Conservation (phyloP, 495 filamentous ascomycete species). For the Xylaria grammica region DNA sequence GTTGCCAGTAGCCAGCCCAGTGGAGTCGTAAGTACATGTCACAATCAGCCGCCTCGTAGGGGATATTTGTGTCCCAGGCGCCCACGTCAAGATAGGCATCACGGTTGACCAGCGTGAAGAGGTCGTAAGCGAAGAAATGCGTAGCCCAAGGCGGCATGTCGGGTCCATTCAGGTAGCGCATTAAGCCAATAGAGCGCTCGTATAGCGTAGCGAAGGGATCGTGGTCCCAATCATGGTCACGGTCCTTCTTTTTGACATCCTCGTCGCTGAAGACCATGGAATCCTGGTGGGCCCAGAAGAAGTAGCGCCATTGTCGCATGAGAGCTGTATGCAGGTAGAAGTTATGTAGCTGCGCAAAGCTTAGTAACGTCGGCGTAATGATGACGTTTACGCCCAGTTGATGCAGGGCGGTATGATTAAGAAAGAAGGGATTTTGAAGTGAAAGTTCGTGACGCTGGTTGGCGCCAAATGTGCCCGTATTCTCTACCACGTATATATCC, state of each 20-base stretch:
- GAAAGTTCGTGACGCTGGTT: slow-evolving; percentile 55
- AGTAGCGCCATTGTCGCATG: slow-evolving; percentile 56
- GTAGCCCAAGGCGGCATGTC: slow-evolving; percentile 49
- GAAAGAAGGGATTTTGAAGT: slow-evolving; percentile 66
- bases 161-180: slow-evolving; percentile 36
- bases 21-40: slow-evolving; percentile 61
- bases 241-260: slow-evolving; percentile 46
- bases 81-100: slow-evolving; percentile 57
- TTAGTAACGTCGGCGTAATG: slow-evolving; percentile 62
- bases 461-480: slow-evolving; percentile 63
- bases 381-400: slow-evolving; percentile 62
- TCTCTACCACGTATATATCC: slow-evolving; percentile 67
- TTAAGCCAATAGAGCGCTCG: slow-evolving; percentile 43
- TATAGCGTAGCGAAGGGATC: slow-evolving; percentile 53
- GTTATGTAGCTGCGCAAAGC: slow-evolving; percentile 67
- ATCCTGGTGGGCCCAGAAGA: slow-evolving; percentile 68
- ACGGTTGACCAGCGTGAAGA: slow-evolving; percentile 61
- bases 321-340: slow-evolving; percentile 57
- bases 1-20: slow-evolving; percentile 58
- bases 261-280: slow-evolving; percentile 56
- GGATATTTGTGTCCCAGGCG: slow-evolving; percentile 66
- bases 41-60: slow-evolving; percentile 62
- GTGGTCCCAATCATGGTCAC: slow-evolving; percentile 43
- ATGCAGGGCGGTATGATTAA: slow-evolving; percentile 59
- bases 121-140: slow-evolving; percentile 63